Percentiles rank a stretch among this genome's conserved stretches.
Evolutionary conservation across 1,139 yeast species (phyloP).

Genomic region (Protomyces gravidus): DNA sequence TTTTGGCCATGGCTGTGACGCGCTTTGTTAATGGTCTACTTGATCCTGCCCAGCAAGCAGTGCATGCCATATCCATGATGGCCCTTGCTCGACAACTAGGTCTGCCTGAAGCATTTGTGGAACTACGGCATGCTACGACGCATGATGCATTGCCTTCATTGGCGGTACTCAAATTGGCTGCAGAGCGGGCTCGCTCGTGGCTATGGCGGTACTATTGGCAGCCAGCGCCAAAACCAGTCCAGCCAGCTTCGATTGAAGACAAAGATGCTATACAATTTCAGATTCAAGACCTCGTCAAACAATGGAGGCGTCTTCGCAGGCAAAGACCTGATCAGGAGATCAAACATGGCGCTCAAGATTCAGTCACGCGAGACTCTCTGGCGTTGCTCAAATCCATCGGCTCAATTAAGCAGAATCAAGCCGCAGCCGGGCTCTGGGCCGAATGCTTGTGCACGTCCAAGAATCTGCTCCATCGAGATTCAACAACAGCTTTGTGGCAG

Average conservation of each 20-base stretch:
- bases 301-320: slow-evolving; percentile 18
- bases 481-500: slow-evolving; percentile 2
- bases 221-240: slow-evolving; percentile 32
- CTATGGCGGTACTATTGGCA: slow-evolving; percentile 71
- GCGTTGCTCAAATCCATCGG: slow-evolving; percentile 4
- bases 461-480: slow-evolving; percentile 2
- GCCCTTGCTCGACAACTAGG: slow-evolving; percentile 63
- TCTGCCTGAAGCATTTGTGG: slow-evolving; percentile 81
- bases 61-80: slow-evolving; percentile 73
- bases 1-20: slow-evolving; percentile 72
- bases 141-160: slow-evolving; percentile 68
- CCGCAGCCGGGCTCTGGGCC: neutral
- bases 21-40: slow-evolving; percentile 86
- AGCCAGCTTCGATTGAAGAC: neutral
- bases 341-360: slow-evolving; percentile 10
- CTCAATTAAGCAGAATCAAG: neutral
- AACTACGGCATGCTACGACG: slow-evolving; percentile 83
- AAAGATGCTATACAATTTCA: neutral
- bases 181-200: slow-evolving; percentile 68
- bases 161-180: slow-evolving; percentile 57
- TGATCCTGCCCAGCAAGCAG: slow-evolving; percentile 80
- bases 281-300: neutral
- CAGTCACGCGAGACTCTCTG: slow-evolving; percentile 1
- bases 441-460: slow-evolving; percentile 7
- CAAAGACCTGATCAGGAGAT: slow-evolving; percentile 4